phyloP scores from a whole-genome alignment of 768 basidiomycete species.

The Hebeloma cylindrosporum region DNA sequence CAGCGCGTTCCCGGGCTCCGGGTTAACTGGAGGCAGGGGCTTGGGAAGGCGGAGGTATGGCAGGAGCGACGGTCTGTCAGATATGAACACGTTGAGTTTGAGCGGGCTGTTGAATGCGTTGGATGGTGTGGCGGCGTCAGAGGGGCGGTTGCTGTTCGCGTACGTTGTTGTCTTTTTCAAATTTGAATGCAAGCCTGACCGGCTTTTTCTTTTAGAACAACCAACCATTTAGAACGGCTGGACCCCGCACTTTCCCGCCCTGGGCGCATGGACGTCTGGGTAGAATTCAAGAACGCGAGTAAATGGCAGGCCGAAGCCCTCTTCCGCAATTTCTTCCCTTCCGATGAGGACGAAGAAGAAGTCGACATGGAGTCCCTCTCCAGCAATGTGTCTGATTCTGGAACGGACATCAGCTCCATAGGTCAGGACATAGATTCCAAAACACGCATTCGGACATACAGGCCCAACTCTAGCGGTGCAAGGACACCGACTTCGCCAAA shows the following conservation, averaged over 20 bases:
- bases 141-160: constrained; percentile 89
- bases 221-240: constrained; percentile 87
- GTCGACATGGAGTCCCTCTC: constrained; percentile 9
- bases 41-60: constrained; percentile 42
- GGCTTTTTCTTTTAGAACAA: constrained; percentile 53
- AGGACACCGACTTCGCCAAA: too few species aligned
- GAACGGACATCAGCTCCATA: too few species aligned
- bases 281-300: constrained; percentile 86
- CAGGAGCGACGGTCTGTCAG: constrained; percentile 45
- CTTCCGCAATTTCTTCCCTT: constrained; percentile 91
- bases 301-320: constrained; percentile 84
- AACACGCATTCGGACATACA: not conserved
- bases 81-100: constrained; percentile 78
- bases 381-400: too few species aligned
- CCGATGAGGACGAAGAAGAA: constrained; percentile 46
- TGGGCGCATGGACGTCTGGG: constrained; percentile 90
- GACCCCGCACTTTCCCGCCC: constrained; percentile 92
- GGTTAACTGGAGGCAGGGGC: constrained; percentile 20
- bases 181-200: constrained; percentile 1
- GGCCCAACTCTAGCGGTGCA: not conserved
- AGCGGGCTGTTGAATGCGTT: constrained; percentile 83
- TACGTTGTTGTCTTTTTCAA: constrained; percentile 39
- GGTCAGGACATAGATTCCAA: constrained; percentile 22
- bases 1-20: constrained; percentile 17
- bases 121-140: constrained; percentile 84